These are phyloP conservation scores for Tuber brumale DNA, from an alignment of 495 filamentous ascomycete genomes.

Conservation along the genomic window DNA sequence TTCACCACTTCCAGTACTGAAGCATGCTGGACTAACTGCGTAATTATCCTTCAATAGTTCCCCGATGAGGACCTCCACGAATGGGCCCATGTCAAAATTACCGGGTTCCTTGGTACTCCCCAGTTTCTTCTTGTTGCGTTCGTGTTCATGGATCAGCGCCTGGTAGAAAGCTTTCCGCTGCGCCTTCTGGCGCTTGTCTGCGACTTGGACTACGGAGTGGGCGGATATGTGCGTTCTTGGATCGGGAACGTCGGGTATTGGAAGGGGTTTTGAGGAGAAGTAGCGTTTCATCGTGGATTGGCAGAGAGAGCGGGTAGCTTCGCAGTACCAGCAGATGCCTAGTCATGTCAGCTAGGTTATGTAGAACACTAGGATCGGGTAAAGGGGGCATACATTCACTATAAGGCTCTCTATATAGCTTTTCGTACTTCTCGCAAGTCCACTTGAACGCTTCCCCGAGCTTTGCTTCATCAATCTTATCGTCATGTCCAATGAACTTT, in stretches of 20 bases:
- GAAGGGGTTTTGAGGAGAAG: background rate
- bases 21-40: background rate
- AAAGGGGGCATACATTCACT: background rate
- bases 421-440: slow-evolving; percentile 1
- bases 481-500: background rate
- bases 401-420: background rate
- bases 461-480: background rate
- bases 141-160: background rate
- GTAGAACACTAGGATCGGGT: background rate
- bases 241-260: background rate
- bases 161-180: background rate
- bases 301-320: background rate
- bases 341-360: background rate
- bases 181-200: background rate
- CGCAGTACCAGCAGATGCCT: slow-evolving; percentile 3
- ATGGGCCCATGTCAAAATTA: background rate
- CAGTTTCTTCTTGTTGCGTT: background rate
- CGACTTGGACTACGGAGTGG: background rate
- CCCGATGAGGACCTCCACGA: background rate
- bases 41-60: background rate
- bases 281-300: background rate
- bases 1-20: background rate
- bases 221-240: background rate
- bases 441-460: background rate
- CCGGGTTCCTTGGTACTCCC: background rate